A percentile compares a stretch with the other conserved stretches of the same genome.
phyloP scores from a whole-genome alignment of 148 eudicot genomes.

The Cornus florida region DNA sequence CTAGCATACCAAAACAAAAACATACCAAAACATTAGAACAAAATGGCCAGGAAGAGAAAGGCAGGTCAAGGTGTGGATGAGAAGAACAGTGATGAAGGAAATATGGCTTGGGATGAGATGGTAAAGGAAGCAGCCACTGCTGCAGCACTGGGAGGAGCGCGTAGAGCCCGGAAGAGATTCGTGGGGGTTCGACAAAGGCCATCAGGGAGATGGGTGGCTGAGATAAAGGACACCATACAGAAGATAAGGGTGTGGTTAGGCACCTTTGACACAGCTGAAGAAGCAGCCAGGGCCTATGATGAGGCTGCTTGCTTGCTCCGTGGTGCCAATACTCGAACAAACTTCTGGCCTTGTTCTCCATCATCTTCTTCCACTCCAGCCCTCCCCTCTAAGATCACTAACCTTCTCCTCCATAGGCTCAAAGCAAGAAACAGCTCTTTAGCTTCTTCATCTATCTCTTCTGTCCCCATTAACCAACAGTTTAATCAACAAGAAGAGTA shows the following conservation, averaged over 20 bases:
- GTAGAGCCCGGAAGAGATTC: constrained; percentile 6
- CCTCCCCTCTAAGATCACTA: constrained; percentile 16
- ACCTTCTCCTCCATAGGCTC: constrained; percentile 13
- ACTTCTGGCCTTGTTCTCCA: constrained; percentile 14
- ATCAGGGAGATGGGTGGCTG: constrained; percentile 21
- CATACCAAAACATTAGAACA: neutral
- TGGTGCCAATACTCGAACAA: constrained; percentile 15
- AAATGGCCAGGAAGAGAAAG: constrained; percentile 23
- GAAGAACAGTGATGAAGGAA: neutral
- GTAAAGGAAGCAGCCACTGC: neutral
- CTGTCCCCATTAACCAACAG: constrained; percentile 9
- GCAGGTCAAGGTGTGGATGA: neutral
- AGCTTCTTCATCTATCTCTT: neutral
- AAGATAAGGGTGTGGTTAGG: constrained; percentile 21
- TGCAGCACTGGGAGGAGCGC: neutral
- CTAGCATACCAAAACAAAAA: neutral
- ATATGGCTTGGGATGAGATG: constrained; percentile 6
- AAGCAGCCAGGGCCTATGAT: constrained; percentile 22
- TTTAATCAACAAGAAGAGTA: constrained; percentile 10
- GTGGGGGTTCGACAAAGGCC: constrained; percentile 21
- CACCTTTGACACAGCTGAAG: constrained; percentile 18
- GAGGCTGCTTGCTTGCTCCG: constrained; percentile 28
- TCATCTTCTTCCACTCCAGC: constrained; percentile 3
- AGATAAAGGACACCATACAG: constrained; percentile 18
- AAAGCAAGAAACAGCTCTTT: constrained; percentile 3